Evolutionary conservation across 768 basidiomycete species (phyloP).

Genomic region (Amanita muscaria): DNA sequence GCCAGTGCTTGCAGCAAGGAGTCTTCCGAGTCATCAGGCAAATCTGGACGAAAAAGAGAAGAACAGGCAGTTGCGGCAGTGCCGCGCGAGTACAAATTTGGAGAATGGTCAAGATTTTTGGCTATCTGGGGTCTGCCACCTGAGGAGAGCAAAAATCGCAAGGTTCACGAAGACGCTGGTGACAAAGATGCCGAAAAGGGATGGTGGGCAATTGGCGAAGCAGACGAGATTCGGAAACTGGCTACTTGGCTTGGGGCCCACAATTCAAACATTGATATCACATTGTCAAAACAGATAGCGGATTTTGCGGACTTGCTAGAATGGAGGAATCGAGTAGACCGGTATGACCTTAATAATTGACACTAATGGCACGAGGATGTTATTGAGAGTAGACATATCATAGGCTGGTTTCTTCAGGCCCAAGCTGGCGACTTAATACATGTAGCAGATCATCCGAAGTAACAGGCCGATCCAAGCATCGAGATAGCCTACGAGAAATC

Average conservation of each 20-base stretch:
- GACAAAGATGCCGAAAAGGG: conserved; percentile 27
- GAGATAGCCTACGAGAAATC: conserved; percentile 46
- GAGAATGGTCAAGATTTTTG: conserved; percentile 71
- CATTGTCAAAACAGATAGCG: conserved; percentile 44
- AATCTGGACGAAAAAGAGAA: conserved; percentile 27
- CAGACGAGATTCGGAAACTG: conserved; percentile 53
- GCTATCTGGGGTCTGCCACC: conserved; percentile 63
- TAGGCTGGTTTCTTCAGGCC: not conserved
- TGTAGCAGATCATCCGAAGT: conserved; percentile 38
- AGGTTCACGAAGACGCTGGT: not conserved
- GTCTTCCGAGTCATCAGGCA: not conserved
- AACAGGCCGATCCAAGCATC: conserved; percentile 41
- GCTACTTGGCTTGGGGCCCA: conserved; percentile 46
- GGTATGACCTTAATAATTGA: conserved; percentile 19
- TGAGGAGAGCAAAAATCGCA: not conserved
- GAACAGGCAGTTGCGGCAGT: conserved; percentile 30
- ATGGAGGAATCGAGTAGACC: conserved; percentile 41
- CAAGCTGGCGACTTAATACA: conserved; percentile 29
- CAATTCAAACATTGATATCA: conserved; percentile 25
- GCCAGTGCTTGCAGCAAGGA: conserved; percentile 18
- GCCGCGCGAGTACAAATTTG: conserved; percentile 44
- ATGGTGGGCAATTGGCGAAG: conserved; percentile 77
- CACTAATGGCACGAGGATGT: not conserved
- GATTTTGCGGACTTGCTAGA: conserved; percentile 54
- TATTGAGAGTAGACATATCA: too few species aligned